Evolutionary conservation across 495 filamentous ascomycete species (phyloP), one percentile per base, ranked within the genome.

Genomic region (Penicillium lividum): DNA sequence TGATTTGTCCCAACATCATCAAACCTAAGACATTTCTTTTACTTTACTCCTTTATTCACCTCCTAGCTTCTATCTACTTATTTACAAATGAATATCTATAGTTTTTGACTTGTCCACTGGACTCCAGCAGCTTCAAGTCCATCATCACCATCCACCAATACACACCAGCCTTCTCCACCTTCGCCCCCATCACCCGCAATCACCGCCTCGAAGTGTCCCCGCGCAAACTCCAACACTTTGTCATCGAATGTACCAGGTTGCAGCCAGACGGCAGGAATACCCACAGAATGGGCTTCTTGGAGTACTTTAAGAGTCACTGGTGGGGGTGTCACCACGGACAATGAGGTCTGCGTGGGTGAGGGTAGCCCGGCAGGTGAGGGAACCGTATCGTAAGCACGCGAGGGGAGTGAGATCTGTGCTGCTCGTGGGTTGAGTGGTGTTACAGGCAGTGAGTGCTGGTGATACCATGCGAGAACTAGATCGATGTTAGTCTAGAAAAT

Each of bases 391-490:
- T 91, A 84, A 38, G 79, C 68, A 57, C 75, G 75, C 51, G 77
- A 72, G 36, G 70, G 76, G 36, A 86, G 72, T 48, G 73, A 66
- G 68, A 96, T 90, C 52, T 78, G 71, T 16, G 83, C 64, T 10
- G 84, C 70, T 38, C 81, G 79, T 0, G 93, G 93, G 71, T 96
- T 97, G 73, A 98, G 81, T 11, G 93, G 91, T 1, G 85, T 89
- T 7, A 86, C 91, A 10, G 86, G 86, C 16, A 98, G 83, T 29
- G 78, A 77, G 72, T 91, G 92, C 34, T 77, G 70, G 60, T 89
- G 81, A 75, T 98, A 98, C 92, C 93, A 98, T 34, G 81, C 82
- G 63, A 97, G 88, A 58, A 98, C 92, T 95, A n/a, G 3, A 33
- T 28, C 15, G 2, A 27, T 31, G 5, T 49, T 49, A 49, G 46